Percentiles rank a stretch among this genome's conserved stretches.
Conservation (phyloP, 2,329 filamentous ascomycete species). For the Fusarium mundagurra region DNA sequence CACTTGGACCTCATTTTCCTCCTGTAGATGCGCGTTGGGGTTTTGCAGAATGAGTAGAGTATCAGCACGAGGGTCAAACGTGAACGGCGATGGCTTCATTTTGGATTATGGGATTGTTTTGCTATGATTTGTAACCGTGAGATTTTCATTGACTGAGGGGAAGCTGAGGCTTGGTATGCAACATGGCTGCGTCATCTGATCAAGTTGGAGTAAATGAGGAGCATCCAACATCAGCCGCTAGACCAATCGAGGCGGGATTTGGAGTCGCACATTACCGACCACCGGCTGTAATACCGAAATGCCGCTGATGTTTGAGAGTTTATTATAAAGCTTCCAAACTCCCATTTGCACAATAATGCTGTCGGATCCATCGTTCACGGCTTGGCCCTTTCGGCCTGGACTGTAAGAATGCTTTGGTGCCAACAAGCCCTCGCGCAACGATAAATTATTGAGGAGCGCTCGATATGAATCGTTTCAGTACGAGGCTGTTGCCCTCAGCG, state of each 20-base stretch:
- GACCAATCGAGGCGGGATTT: conserved; percentile 5
- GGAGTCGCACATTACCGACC: not conserved
- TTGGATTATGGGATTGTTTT: not conserved
- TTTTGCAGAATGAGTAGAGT: conserved; percentile 12
- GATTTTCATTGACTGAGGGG: conserved; percentile 15
- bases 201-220: conserved; percentile 22
- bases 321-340: no score
- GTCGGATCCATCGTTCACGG: not conserved
- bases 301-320: not conserved
- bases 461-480: not conserved
- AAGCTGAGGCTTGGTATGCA: conserved; percentile 14
- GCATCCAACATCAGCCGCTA: conserved; percentile 9
- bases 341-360: not conserved
- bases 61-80: conserved; percentile 20
- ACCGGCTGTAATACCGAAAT: not conserved
- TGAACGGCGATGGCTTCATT: conserved; percentile 19
- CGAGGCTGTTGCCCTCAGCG: not conserved
- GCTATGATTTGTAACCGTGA: not conserved
- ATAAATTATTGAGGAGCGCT: no score
- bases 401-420: not conserved
- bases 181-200: conserved; percentile 27
- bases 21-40: not conserved
- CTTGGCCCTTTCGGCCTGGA: no score
- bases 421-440: not conserved
- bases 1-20: not conserved